Conservation (phyloP, 225 moss, liverwort and hornwort genomes). For the Neckera pumila region DNA sequence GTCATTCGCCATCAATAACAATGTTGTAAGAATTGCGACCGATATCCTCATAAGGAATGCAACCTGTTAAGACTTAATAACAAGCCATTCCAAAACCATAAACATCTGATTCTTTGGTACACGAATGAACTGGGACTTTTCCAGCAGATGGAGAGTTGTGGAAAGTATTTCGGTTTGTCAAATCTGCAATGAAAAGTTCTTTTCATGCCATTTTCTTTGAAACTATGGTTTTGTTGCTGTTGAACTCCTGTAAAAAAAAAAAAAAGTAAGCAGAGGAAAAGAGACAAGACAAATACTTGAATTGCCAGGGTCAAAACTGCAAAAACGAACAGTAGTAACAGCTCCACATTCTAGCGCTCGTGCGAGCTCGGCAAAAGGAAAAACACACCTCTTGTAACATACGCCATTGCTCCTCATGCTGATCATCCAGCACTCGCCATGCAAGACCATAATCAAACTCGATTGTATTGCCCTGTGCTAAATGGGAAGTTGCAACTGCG, state of each 20-base stretch:
- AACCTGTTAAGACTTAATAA: background rate
- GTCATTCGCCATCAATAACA: background rate
- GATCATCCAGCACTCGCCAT: slow-evolving; percentile 34
- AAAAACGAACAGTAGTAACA: background rate
- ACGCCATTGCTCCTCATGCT: slow-evolving; percentile 34
- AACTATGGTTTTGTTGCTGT: background rate
- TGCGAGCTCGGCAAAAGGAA: background rate
- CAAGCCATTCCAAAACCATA: background rate
- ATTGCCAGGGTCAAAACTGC: background rate
- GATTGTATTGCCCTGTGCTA: slow-evolving; percentile 51
- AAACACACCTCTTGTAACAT: slow-evolving; percentile 9
- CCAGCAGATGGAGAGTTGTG: background rate
- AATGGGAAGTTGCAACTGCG: slow-evolving; percentile 42
- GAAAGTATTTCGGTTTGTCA: background rate
- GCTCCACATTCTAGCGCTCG: background rate
- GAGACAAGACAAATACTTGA: background rate
- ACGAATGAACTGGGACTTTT: background rate
- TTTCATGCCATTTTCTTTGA: background rate
- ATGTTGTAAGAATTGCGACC: background rate
- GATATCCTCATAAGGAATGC: background rate
- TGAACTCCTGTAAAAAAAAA: background rate
- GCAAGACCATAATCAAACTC: slow-evolving; percentile 35
- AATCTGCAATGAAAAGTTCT: background rate
- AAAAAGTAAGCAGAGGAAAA: background rate
- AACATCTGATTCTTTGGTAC: background rate